Evolutionary conservation across 306 rosid genomes (phyloP).

Genomic region (Erythrophleum fordii): DNA sequence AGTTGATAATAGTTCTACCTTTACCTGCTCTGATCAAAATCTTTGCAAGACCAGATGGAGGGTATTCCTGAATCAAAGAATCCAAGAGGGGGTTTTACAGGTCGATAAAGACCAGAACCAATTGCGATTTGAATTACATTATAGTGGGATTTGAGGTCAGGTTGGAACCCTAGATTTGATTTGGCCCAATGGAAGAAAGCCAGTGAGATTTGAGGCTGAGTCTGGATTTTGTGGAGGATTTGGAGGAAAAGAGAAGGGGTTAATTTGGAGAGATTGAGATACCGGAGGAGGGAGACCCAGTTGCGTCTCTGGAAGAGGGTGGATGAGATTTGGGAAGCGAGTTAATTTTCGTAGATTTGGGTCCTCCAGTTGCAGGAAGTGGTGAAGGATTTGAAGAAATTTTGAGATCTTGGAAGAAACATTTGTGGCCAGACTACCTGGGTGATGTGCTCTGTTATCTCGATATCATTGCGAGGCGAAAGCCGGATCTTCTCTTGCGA

Average conservation of each 20-base stretch:
- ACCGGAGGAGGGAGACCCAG: slow-evolving; percentile 47
- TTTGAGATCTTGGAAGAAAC: slow-evolving; percentile 31
- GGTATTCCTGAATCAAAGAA: slow-evolving; percentile 36
- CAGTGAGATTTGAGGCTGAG: slow-evolving; percentile 41
- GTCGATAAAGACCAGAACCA: slow-evolving; percentile 33
- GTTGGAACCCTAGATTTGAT: slow-evolving; percentile 46
- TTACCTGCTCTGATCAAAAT: slow-evolving; percentile 25
- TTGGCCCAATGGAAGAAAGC: slow-evolving; percentile 52
- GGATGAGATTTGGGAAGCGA: slow-evolving; percentile 53
- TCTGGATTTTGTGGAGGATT: slow-evolving; percentile 44
- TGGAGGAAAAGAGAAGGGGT: slow-evolving; percentile 43
- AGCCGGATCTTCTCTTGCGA: too few relatives aligned
- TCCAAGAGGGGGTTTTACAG: slow-evolving; percentile 46
- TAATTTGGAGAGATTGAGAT: slow-evolving; percentile 48
- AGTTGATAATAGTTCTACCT: slow-evolving; percentile 39
- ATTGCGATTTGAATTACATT: slow-evolving; percentile 42
- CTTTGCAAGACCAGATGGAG: slow-evolving; percentile 32
- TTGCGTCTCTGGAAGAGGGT: slow-evolving; percentile 51
- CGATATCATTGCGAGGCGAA: neutral
- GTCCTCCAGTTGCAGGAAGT: slow-evolving; percentile 44
- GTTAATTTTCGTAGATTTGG: slow-evolving; percentile 45
- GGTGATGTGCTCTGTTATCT: neutral
- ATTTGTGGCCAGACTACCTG: neutral
- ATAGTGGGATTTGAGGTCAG: slow-evolving; percentile 49
- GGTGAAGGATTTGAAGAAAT: slow-evolving; percentile 32